phyloP scores from a whole-genome alignment of 2,329 filamentous ascomycete genomes.

The Trichoderma gracile region DNA sequence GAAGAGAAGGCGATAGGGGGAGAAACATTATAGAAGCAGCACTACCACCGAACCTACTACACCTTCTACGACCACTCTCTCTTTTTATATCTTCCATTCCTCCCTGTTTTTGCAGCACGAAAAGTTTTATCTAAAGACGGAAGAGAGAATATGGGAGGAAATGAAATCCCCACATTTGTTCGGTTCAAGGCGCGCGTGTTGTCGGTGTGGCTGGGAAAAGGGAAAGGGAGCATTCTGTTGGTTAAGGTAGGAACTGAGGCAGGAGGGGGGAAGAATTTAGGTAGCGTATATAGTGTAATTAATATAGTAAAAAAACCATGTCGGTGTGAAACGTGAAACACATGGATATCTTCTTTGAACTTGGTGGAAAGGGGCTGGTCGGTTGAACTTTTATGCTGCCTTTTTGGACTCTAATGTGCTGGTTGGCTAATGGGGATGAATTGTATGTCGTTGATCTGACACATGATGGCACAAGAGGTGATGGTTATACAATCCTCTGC shows the following conservation, averaged over 20 bases:
- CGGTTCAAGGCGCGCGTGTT: not conserved
- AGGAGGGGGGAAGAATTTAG: not conserved
- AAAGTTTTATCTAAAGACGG: not conserved
- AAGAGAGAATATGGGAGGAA: not conserved
- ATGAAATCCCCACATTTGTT: constrained; percentile 8
- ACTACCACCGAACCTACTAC: not conserved
- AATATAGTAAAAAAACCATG: not conserved
- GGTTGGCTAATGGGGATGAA: not conserved
- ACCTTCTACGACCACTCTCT: not conserved
- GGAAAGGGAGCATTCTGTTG: constrained; percentile 8
- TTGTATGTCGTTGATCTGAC: too few relatives aligned
- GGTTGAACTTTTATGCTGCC: too few relatives aligned
- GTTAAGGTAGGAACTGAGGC: constrained; percentile 1
- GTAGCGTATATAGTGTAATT: constrained; percentile 19
- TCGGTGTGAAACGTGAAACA: not conserved
- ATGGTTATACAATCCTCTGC: not conserved
- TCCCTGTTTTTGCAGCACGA: not conserved
- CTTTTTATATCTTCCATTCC: not conserved
- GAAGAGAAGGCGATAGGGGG: constrained; percentile 2
- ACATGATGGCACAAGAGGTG: not conserved
- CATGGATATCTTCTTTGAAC: too few relatives aligned
- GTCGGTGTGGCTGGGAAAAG: constrained; percentile 2
- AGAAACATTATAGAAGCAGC: constrained; percentile 18
- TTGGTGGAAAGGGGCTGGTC: not conserved
- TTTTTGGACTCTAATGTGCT: not conserved